phyloP scores from a whole-genome alignment of 352 stramenopile species.

The Pythium monospermum region DNA sequence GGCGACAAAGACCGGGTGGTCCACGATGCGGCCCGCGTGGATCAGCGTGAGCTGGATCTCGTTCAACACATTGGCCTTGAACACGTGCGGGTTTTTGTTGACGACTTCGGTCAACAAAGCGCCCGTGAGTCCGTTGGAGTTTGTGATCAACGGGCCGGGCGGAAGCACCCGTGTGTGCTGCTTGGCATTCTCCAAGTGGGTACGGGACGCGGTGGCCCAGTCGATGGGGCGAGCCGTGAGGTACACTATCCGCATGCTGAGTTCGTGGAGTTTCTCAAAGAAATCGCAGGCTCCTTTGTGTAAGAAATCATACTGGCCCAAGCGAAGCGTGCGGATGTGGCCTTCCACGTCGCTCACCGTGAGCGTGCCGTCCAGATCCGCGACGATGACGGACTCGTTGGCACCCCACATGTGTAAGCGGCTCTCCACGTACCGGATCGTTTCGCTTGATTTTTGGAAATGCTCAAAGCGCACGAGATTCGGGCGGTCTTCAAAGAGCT shows the following conservation, averaged over 20 bases:
- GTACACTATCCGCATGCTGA: conserved; percentile 75
- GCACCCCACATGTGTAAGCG: conserved; percentile 72
- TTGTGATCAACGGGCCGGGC: conserved; percentile 72
- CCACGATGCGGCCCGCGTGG: conserved; percentile 56
- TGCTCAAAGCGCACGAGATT: conserved; percentile 80
- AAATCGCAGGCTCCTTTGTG: conserved; percentile 75
- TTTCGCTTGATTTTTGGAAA: conserved; percentile 61
- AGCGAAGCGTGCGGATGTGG: conserved; percentile 76
- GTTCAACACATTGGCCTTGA: conserved; percentile 80
- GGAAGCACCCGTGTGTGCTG: conserved; percentile 57
- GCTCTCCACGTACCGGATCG: conserved; percentile 66
- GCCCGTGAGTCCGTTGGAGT: conserved; percentile 71
- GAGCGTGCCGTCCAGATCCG: conserved; percentile 77
- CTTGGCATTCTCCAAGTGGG: conserved; percentile 67
- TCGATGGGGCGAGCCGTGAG: conserved; percentile 75
- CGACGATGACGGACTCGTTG: conserved; percentile 77
- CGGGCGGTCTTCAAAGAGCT: conserved; percentile 52
- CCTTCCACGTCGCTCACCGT: conserved; percentile 84
- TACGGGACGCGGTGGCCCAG: conserved; percentile 65
- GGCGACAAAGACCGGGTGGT: conserved; percentile 81
- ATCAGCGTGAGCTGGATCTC: conserved; percentile 80
- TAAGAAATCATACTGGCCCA: conserved; percentile 81
- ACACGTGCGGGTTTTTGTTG: conserved; percentile 82
- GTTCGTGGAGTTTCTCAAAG: conserved; percentile 73
- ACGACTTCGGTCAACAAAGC: conserved; percentile 80